Base-by-base conservation (phyloP, 2,329 filamentous ascomycete species). In the Cladosporium velox region DNA sequence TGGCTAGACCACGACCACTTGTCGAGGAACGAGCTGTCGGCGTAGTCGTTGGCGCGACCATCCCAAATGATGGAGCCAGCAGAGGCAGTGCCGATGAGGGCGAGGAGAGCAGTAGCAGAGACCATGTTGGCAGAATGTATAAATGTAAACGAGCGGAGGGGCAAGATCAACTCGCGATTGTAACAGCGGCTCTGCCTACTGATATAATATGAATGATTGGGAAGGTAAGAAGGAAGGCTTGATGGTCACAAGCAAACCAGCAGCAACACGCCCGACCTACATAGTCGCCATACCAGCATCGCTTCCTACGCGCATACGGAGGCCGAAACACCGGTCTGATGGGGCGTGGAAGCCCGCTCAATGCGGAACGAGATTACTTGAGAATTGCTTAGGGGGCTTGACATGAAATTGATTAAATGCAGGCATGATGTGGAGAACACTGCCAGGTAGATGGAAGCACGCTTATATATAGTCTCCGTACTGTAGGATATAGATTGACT, bases 1-100 rank as follows among this genome's bases (percentile, higher is more conserved):
- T 89, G 85, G 76, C 87, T 90, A n/a, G 82, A 82, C 85, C 86
- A 91, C 10, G 68, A 72, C 71, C 79, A 90, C 49, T 83, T 83
- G 71, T 82, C 79, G 34, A 90, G 81, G 74, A 89, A 87, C 2
- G 80, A 71, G 51, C 82, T 82, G 10, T 83, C 79, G 18, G 79
- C 78, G 69, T 88, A 78, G 65, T 86, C 83, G 76, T 89, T 89
- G 81, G 89, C 87, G 59, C 87, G 85, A 32, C 88, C 88, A 75
- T 90, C 87, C 88, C 88, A 90, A 8, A 88, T 77, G 54, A 87
- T 80, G 0, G 81, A 83, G 61, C 82, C 66, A n/a, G 71, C 72
- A 51, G 71, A 69, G 54, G 65, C 83, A 72, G 74, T 44, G 62
- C 66, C 67, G 26, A 66, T 67, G 52, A 72, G 65, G 51, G 70